Evolutionary conservation across 164 flowering plant genomes (phyloP).

Genomic region (Euptelea pleiosperma): DNA sequence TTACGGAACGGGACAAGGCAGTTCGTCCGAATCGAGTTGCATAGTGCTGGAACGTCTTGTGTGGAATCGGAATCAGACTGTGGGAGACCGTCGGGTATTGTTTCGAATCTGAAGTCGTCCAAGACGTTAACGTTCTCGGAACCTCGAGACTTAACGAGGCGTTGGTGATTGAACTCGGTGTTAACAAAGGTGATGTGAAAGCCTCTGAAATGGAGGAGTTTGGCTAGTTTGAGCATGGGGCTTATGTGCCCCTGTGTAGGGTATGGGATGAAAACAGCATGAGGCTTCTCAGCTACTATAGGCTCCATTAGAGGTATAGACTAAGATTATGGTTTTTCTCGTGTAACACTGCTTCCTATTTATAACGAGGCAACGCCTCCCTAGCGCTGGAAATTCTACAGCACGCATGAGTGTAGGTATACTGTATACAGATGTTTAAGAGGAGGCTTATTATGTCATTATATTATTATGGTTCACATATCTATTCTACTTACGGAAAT

Average conservation of each 20-base stretch:
- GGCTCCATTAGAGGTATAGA: too few relatives aligned
- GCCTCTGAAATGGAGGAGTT: slow-evolving; percentile 32
- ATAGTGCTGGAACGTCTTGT: slow-evolving; percentile 44
- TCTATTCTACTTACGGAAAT: too few relatives aligned
- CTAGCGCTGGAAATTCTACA: too few relatives aligned
- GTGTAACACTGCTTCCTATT: too few relatives aligned
- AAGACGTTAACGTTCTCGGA: slow-evolving; percentile 27
- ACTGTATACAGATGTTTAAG: too few relatives aligned
- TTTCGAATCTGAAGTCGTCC: slow-evolving; percentile 34
- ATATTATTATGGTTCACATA: too few relatives aligned
- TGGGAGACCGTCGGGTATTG: slow-evolving; percentile 54
- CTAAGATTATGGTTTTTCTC: too few relatives aligned
- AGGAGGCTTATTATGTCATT: too few relatives aligned
- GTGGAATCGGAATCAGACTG: slow-evolving; percentile 33
- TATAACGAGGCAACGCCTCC: too few relatives aligned
- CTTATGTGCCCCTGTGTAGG: slow-evolving; percentile 42
- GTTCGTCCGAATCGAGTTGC: slow-evolving; percentile 20
- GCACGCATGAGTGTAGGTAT: too few relatives aligned
- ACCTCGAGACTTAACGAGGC: slow-evolving; percentile 40
- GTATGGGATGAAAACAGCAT: slow-evolving; percentile 37
- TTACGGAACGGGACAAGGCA: slow-evolving; percentile 31
- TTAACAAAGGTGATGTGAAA: slow-evolving; percentile 41
- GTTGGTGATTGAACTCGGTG: slow-evolving; percentile 35
- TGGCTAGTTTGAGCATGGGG: slow-evolving; percentile 37
- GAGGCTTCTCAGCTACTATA: slow-evolving; percentile 25